Evolutionary conservation across 176 grass and related monocot genomes (phyloP).

Genomic region (Tuctoria greenei): DNA sequence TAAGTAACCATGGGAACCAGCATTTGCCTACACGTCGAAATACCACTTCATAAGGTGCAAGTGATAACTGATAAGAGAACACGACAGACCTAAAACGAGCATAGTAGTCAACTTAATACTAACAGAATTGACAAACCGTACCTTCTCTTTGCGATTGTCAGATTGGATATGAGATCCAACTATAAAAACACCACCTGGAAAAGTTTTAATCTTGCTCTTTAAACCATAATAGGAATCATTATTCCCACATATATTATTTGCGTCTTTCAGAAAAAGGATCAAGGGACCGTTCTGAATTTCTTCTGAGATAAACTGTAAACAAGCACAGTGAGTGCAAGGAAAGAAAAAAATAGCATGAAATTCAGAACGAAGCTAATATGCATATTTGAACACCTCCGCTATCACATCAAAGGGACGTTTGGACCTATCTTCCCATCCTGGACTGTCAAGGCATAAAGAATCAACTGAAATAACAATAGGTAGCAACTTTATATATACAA

Average conservation of each 20-base stretch:
- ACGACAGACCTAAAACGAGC: neutral
- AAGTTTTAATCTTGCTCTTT: constrained; percentile 71
- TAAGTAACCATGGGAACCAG: no score
- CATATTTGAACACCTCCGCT: constrained; percentile 55
- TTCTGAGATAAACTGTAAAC: constrained; percentile 71
- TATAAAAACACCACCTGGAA: constrained; percentile 75
- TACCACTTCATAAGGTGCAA: constrained; percentile 31
- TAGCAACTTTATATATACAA: constrained; percentile 23
- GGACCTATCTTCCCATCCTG: constrained; percentile 76
- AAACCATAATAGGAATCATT: constrained; percentile 65
- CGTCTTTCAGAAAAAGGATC: constrained; percentile 86
- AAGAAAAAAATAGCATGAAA: constrained; percentile 18
- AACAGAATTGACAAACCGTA: constrained; percentile 19
- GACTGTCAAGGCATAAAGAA: constrained; percentile 64
- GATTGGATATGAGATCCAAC: constrained; percentile 79
- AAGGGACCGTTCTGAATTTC: constrained; percentile 75
- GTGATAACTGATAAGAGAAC: constrained; percentile 9
- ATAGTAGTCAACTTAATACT: neutral
- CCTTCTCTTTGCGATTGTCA: constrained; percentile 86
- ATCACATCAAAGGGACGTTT: constrained; percentile 80
- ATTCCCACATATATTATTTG: constrained; percentile 75
- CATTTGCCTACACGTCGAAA: constrained; percentile 59
- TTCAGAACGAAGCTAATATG: constrained; percentile 21
- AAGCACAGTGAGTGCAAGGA: constrained; percentile 34
- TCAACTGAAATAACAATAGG: constrained; percentile 60